These are phyloP conservation scores for Entrophospora sp. DNA, from an alignment of 192 early-diverging fungal genomes.

Conservation along the genomic window DNA sequence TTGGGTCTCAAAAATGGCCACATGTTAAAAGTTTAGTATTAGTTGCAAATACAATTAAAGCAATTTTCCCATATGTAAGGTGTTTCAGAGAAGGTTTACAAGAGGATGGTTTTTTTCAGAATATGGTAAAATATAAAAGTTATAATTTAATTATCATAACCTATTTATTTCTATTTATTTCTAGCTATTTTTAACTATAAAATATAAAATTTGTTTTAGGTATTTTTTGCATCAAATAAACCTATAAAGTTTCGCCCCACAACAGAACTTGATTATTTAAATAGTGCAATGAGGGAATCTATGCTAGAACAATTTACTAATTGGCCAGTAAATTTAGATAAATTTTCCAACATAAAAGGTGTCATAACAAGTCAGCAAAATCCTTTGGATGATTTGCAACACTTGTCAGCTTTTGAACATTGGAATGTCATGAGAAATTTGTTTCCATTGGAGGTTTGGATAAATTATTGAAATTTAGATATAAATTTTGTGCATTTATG, in stretches of 20 bases:
- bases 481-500: too few species aligned
- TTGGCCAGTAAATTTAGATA: slow-evolving; percentile 26
- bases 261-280: slow-evolving; percentile 25
- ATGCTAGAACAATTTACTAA: slow-evolving; percentile 41
- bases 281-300: slow-evolving; percentile 38
- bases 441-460: slow-evolving; percentile 66
- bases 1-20: slow-evolving; percentile 45
- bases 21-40: slow-evolving; percentile 46
- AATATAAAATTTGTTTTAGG: slow-evolving; percentile 23
- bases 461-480: slow-evolving; percentile 54
- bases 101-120: slow-evolving; percentile 41
- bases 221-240: slow-evolving; percentile 52
- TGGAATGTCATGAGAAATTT: slow-evolving; percentile 67
- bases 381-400: slow-evolving; percentile 51
- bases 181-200: slow-evolving; percentile 22
- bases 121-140: slow-evolving; percentile 49
- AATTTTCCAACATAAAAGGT: slow-evolving; percentile 24
- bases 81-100: slow-evolving; percentile 53
- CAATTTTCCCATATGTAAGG: slow-evolving; percentile 57
- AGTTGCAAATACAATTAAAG: slow-evolving; percentile 52
- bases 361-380: slow-evolving; percentile 60
- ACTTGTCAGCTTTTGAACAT: slow-evolving; percentile 49
- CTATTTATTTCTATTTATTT: not conserved
- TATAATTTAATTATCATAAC: too few species aligned
- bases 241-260: slow-evolving; percentile 38